These are phyloP conservation scores for Neocallimastix lanati DNA, from an alignment of 192 early-diverging fungal genomes.

Conservation along the genomic window DNA sequence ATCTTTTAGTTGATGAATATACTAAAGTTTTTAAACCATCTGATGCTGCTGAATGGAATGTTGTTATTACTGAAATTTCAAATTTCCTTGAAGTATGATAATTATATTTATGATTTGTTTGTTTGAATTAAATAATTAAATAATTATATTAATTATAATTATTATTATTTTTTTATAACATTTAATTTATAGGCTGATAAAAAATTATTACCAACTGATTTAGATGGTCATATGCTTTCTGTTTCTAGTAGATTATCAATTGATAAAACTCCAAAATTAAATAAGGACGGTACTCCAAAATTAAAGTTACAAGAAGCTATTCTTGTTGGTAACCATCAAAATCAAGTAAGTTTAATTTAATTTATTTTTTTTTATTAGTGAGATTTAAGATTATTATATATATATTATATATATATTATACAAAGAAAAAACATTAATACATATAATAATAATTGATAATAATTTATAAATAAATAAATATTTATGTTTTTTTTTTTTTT, in stretches of 20 bases:
- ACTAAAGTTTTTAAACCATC: conserved; percentile 63
- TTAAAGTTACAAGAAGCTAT: conserved; percentile 83
- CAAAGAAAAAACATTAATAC: too few species aligned
- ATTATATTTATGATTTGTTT: too few species aligned
- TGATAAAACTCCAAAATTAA: conserved; percentile 18
- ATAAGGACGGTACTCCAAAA: conserved; percentile 37
- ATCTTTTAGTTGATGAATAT: conserved; percentile 72
- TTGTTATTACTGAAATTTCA: conserved; percentile 36
- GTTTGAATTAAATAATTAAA: too few species aligned
- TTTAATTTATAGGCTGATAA: conserved; percentile 75
- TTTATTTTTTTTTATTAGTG: background rate
- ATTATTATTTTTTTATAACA: too few species aligned
- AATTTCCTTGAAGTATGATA: conserved; percentile 61
- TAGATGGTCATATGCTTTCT: conserved; percentile 8
- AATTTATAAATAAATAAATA: too few species aligned
- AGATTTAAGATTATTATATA: too few species aligned
- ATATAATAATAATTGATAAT: too few species aligned
- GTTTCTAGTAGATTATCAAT: conserved; percentile 30
- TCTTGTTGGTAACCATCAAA: conserved; percentile 82
- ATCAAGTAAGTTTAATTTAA: conserved; percentile 28
- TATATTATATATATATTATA: too few species aligned
- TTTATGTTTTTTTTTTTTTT: too few species aligned
- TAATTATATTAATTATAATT: too few species aligned
- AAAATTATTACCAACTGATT: conserved; percentile 45
- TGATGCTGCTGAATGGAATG: conserved; percentile 80